Evolutionary conservation across 2,329 filamentous ascomycete species (phyloP).

Genomic region (Pseudogymnoascus destructans): DNA sequence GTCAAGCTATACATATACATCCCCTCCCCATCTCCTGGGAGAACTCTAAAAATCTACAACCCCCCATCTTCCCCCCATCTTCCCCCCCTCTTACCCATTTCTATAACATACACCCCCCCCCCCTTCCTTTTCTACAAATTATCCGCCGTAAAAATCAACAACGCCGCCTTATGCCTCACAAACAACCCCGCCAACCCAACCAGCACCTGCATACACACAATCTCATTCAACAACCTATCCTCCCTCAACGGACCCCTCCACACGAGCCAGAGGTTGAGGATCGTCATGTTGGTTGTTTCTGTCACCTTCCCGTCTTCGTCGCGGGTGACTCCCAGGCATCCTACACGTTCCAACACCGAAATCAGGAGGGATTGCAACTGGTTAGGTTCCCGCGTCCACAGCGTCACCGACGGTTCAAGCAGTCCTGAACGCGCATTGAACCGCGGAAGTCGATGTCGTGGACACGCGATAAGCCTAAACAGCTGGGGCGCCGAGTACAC

Average conservation of each 20-base stretch:
- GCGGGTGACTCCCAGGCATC: constrained; percentile 44
- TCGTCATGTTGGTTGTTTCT: constrained; percentile 79
- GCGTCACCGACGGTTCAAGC: constrained; percentile 73
- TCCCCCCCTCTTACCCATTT: background rate
- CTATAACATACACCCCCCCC: background rate
- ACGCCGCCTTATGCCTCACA: constrained; percentile 69
- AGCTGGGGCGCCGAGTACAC: constrained; percentile 85
- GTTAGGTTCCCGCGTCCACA: constrained; percentile 60
- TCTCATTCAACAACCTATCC: constrained; percentile 65
- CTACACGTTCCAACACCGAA: constrained; percentile 29
- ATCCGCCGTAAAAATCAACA: constrained; percentile 82
- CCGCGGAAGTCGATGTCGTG: constrained; percentile 76
- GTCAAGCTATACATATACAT: background rate
- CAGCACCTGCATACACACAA: constrained; percentile 63
- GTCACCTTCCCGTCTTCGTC: constrained; percentile 58
- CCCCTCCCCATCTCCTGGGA: no score
- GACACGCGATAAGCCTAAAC: constrained; percentile 81
- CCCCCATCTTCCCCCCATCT: no score
- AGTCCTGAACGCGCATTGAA: constrained; percentile 79
- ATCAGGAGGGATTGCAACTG: constrained; percentile 55
- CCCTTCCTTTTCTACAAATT: constrained; percentile 40
- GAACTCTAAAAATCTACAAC: background rate
- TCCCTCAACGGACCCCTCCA: constrained; percentile 89
- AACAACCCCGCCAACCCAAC: constrained; percentile 75
- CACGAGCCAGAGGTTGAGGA: constrained; percentile 91